Base-by-base conservation (phyloP, 352 stramenopile genomes). In the Discostella stelligera region DNA sequence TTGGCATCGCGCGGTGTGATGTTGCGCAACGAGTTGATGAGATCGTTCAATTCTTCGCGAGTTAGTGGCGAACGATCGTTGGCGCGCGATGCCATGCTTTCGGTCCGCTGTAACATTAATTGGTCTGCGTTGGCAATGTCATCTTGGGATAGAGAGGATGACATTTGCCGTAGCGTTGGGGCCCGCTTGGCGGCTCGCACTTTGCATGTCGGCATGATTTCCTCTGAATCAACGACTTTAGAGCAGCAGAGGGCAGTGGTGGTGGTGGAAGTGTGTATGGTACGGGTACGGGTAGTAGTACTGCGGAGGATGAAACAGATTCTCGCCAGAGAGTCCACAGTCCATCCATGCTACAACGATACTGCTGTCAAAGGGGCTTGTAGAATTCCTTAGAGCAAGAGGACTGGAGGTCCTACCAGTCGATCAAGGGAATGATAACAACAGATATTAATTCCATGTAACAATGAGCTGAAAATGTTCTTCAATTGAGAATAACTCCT, bases 11-110 rank as follows among this genome's bases (percentile, higher is more conserved):
- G 46, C 3, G 78, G 78, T 41, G 62, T 74, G 14, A 85, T 50
- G 55, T 85, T 80, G 7, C 74, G 67, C 4, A 85, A 46, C 13
- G 72, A 82, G 58, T 82, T 71, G 23, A 77, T 69, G 0, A 86
- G 64, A 79, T 83, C 62, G 39, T 74, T 1, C 10, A 89, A 52
- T 68, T 89, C 82, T 25, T 79, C 61, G 8, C 77, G 48, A 13
- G 71, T 86, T 1, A 89, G 53, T 6, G 75, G 68, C 11, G 16
- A 41, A 41, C 66, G 56, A 44, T 79, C 58, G 37, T 56, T 79
- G 0, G 71, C 63, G 13, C 58, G 44, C 21, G 25, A 59, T 59
- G 7, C 14, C 71, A 74, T 74, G 41, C 71, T 64, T 0, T 70
- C 37, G 0, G 71, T 50, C 10, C 71, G 63, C 41, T 74, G 30